These are phyloP conservation scores for Cyberlindnera nakhonratchasimensis DNA, from an alignment of 805 yeast genomes.

Conservation along the genomic window DNA sequence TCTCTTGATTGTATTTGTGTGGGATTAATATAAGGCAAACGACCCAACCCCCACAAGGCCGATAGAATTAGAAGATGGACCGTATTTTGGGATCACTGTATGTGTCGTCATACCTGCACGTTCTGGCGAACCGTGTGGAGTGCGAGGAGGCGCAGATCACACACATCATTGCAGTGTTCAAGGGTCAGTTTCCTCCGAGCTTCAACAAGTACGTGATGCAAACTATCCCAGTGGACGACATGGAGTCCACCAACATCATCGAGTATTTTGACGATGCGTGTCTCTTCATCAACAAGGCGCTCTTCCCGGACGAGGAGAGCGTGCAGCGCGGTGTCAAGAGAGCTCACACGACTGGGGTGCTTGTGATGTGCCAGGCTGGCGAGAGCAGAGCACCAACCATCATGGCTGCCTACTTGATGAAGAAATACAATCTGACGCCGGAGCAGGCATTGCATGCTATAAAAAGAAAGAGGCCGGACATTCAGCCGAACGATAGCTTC, in stretches of 20 bases:
- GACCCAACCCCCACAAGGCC: background rate
- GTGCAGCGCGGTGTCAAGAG: constrained; percentile 24
- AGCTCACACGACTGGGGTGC: constrained; percentile 42
- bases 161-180: constrained; percentile 67
- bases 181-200: constrained; percentile 55
- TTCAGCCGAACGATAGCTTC: constrained; percentile 74
- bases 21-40: background rate
- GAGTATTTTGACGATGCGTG: constrained; percentile 58
- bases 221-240: constrained; percentile 72
- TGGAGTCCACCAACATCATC: constrained; percentile 60
- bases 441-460: constrained; percentile 73
- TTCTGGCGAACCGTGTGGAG: constrained; percentile 51
- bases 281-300: constrained; percentile 61
- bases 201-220: constrained; percentile 49
- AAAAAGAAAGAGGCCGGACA: constrained; percentile 54
- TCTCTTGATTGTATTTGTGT: background rate
- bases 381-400: constrained; percentile 87
- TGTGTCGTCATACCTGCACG: constrained; percentile 69
- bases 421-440: constrained; percentile 54
- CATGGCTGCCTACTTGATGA: constrained; percentile 85
- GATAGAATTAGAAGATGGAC: constrained; percentile 28
- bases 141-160: constrained; percentile 53
- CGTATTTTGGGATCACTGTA: constrained; percentile 79
- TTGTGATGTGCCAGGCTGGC: constrained; percentile 87
- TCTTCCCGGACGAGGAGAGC: constrained; percentile 42